Conservation (phyloP, 1,284 basidiomycete genomes). For the Neonothopanus nambi region DNA sequence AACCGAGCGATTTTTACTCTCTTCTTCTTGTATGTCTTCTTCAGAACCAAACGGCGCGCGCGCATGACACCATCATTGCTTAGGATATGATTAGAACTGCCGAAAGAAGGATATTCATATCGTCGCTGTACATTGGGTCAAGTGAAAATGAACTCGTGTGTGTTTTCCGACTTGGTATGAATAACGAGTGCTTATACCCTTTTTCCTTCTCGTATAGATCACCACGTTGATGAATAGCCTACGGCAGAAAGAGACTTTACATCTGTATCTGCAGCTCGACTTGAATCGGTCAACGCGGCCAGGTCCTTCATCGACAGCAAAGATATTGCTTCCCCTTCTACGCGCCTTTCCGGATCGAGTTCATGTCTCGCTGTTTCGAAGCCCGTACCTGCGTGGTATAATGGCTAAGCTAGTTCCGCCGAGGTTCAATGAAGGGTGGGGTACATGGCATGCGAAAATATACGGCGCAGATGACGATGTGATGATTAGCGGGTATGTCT, state of each 20-base stretch:
- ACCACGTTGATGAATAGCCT: slow-evolving; percentile 65
- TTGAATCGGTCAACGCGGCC: slow-evolving; percentile 90
- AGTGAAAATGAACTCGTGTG: slow-evolving; percentile 69
- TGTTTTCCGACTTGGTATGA: slow-evolving; percentile 19
- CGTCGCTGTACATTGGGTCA: slow-evolving; percentile 81
- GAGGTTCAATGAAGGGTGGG: slow-evolving; percentile 97
- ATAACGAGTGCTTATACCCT: background rate
- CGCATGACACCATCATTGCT: background rate
- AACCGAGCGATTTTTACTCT: slow-evolving; percentile 42
- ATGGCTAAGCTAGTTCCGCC: slow-evolving; percentile 83
- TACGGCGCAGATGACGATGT: slow-evolving; percentile 94
- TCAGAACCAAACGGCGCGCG: background rate
- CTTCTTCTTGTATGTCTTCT: slow-evolving; percentile 36
- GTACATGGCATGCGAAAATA: slow-evolving; percentile 97
- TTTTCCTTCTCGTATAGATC: slow-evolving; percentile 56
- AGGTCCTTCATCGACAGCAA: slow-evolving; percentile 73
- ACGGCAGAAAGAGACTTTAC: slow-evolving; percentile 57
- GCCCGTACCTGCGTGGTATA: slow-evolving; percentile 79
- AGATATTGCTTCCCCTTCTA: slow-evolving; percentile 73
- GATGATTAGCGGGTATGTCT: slow-evolving; percentile 86
- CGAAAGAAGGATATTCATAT: slow-evolving; percentile 78
- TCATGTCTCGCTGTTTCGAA: slow-evolving; percentile 80
- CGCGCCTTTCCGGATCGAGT: slow-evolving; percentile 75
- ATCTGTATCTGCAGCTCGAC: slow-evolving; percentile 81
- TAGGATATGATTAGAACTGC: slow-evolving; percentile 78